Evolutionary conservation across 371 early-diverging fungal species (phyloP), one percentile per base, ranked within the genome.

Genomic region (Mucor velutinosus): DNA sequence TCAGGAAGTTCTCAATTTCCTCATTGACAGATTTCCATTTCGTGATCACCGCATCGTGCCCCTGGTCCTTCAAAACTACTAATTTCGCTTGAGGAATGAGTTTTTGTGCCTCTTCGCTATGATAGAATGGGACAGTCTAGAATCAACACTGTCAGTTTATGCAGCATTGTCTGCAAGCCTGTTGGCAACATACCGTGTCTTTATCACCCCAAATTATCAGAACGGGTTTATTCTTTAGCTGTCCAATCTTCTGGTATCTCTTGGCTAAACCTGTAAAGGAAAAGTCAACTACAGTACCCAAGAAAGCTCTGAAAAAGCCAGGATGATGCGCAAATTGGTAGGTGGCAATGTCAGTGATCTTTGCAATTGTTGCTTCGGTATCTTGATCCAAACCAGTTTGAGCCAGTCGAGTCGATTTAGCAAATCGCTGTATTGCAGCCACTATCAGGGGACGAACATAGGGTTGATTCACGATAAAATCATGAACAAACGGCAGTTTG

Each of bases 161-260:
- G 14, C 4, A 14, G 5, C 19, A n/a, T 15, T 14, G 12, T 27
- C 14, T 27, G 14, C 25, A 51, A 25, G 4, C 14, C 27, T 53
- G 15, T 14, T 37, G 4, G 10, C 14, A 27, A 64, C 66, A 65
- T 78, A 80, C 83, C 30, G 56, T 67, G 35, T 85, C 85, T n/a
- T 67, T 49, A 56, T 80, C 79, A 4, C 85, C 85, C 85, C 85
- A 85, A 43, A 85, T 45, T 7, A 79, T 69, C 23, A 83, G 58
- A 8, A 77, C 67, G 2, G 72, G 72, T 12, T 58, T 62, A 11
- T 69, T 39, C 25, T 64, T 49, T 10, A 72, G 45, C 35, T 72
- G 60, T 7, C 81, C 85, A 11, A 85, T 76, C 10, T 35, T 65
- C 11, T 70, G 35, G 56, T 75, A 85, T 23, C 80, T 71, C 1